Evolutionary conservation across 2,329 filamentous ascomycete genomes (phyloP).

Genomic region (Cadophora luteo-olivacea): DNA sequence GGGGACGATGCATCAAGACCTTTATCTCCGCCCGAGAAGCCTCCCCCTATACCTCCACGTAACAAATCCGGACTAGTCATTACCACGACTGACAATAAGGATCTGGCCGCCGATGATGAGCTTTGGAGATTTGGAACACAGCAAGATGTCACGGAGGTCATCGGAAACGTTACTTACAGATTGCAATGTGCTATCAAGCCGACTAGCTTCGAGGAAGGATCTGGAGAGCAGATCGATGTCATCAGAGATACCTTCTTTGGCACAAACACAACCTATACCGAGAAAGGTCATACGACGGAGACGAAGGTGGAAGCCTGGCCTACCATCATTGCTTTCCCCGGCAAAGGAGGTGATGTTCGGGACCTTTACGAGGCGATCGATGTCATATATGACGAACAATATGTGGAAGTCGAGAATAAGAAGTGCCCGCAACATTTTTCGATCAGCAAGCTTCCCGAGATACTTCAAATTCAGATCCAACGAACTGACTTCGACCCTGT

Average conservation of each 20-base stretch:
- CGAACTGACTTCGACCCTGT: constrained; percentile 75
- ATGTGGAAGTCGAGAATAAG: constrained; percentile 69
- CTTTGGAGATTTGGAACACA: constrained; percentile 57
- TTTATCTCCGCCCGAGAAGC: constrained; percentile 39
- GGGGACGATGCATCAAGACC: constrained; percentile 19
- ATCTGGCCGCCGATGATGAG: constrained; percentile 42
- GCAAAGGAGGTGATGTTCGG: constrained; percentile 51
- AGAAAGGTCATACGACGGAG: constrained; percentile 55
- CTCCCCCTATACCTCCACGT: constrained; percentile 45
- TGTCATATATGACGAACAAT: constrained; percentile 81
- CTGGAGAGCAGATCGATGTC: constrained; percentile 80
- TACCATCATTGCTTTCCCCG: constrained; percentile 66
- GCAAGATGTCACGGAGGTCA: constrained; percentile 95
- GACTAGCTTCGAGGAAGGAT: constrained; percentile 63
- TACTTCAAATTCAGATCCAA: constrained; percentile 90
- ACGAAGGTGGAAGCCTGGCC: constrained; percentile 51
- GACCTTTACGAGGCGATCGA: constrained; percentile 87
- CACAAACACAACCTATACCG: constrained; percentile 64
- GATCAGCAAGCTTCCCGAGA: constrained; percentile 78
- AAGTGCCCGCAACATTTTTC: constrained; percentile 70
- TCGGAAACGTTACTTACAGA: constrained; percentile 89
- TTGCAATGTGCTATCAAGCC: constrained; percentile 87
- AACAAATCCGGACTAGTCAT: constrained; percentile 44
- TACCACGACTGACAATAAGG: constrained; percentile 39
- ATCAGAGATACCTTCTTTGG: constrained; percentile 76